Base-by-base conservation (phyloP, 148 eudicot genomes). In the Simmondsia chinensis region DNA sequence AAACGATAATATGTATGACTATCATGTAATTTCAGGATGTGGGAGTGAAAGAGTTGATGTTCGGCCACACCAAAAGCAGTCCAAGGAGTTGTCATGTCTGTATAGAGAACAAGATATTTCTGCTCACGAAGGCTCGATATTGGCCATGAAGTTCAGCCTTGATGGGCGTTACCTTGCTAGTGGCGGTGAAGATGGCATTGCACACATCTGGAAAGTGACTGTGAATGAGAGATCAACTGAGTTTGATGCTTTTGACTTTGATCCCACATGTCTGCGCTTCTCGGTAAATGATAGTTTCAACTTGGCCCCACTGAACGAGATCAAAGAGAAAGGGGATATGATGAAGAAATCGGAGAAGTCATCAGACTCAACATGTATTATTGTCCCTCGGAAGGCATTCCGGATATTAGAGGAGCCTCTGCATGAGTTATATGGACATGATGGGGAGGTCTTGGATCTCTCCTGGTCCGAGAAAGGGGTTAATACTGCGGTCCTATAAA, bases 381-480 rank as follows among this genome's bases (percentile, higher is more conserved):
- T 91, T 67, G 51, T 91, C 46, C 99, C 99, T 33, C 75, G 71
- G 1, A 85, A 74, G 64, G 59, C 57, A 30, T 91, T 91, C 47
- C 73, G 57, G 21, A 52, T 91, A 5, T 30, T 64, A 45, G 95
- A 91, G 75, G 70, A 72, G 64, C 94, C 95, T 10, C 6, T 74
- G 28, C 76, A 79, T 18, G 83, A 72, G 66, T 82, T 85, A 47
- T 64, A 53, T 59, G 99, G 94, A 38, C 99, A 85, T 45, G 44
- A 54, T 42, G 83, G 86, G 1, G 86, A 86, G 49, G 72, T 91
- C 39, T 59, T 82, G 61, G 85, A 81, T 60, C 73, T 87, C 43
- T 72, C 96, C 11, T 87, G 96, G 96, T 80, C 89, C 14, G 70
- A 57, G 23, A 63, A 65, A 23, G 73, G 82, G 89, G 95, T 85